Base-by-base conservation (phyloP, 768 basidiomycete species). In the Termitomyces heimii region DNA sequence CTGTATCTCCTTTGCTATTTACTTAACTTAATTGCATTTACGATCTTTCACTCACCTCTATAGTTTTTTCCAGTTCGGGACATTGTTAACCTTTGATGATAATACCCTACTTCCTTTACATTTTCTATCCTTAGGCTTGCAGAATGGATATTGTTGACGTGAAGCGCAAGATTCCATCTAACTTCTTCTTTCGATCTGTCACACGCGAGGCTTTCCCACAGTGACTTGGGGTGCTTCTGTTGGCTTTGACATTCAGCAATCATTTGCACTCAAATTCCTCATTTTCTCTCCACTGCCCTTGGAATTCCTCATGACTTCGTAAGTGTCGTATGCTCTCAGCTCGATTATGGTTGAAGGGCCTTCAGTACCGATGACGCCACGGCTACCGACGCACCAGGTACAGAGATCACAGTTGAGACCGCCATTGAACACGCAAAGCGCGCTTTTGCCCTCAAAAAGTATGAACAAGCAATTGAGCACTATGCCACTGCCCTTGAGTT, bases 361-460 rank as follows among this genome's bases (percentile, higher is more conserved):
- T 57, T 51, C 53, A 60, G 61, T 14, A 54, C 49, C 13, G 44
- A 57, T 39, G 55, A 58, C n/a, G 53, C 45, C 28, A 13, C 58
- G 13, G 45, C 59, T 34, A 40, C 54, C 28, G 62, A 64, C 62
- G 58, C 61, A 49, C 18, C 65, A 29, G 63, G 58, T 24, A 46
- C 66, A 24, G 71, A 75, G 49, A 62, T 68, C 51, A 73, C 75
- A 18, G 63, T 88, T 56, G 84, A 86, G 63, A 80, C 73, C 47
- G 76, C 80, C 10, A 74, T 93, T 55, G 90, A 91, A 66, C 87
- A 84, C 59, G 92, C 87, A 1, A 89, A 89, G 77, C 89, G 91
- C 76, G 91, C 92, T 2, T 91, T 92, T 71, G 92, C 93, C 29
- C 82, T 94, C 67, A 82, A 79, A 68, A 90, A 92, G 70, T 94